A percentile compares a stretch with the other conserved stretches of the same genome.
Conservation (phyloP, 177 flowering plant species). For the Vitis hybrid region DNA sequence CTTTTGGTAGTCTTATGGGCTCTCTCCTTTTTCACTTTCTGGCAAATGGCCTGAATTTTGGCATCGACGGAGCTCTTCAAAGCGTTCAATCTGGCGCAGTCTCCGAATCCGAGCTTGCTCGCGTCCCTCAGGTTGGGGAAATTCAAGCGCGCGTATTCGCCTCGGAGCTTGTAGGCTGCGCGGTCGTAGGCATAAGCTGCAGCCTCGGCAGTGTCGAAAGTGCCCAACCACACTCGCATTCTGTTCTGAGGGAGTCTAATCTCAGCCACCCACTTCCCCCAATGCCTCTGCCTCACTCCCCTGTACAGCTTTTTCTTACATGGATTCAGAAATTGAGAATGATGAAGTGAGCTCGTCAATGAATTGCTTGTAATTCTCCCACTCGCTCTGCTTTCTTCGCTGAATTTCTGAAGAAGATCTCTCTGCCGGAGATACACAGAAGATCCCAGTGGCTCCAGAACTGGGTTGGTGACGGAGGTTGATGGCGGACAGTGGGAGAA, state of each 20-base stretch:
- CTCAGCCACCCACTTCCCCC: slow-evolving; percentile 99
- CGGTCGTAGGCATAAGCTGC: slow-evolving; percentile 95
- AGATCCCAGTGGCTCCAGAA: slow-evolving; percentile 57
- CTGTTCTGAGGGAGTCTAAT: slow-evolving; percentile 93
- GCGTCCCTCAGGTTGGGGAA: slow-evolving; percentile 72
- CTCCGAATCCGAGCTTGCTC: slow-evolving; percentile 41
- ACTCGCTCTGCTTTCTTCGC: slow-evolving; percentile 28
- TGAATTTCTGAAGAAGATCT: slow-evolving; percentile 62
- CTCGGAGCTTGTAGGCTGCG: slow-evolving; percentile 88
- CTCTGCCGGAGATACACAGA: slow-evolving; percentile 76
- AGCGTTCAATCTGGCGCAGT: slow-evolving; percentile 41
- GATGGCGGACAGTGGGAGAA: slow-evolving; percentile 50
- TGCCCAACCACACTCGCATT: slow-evolving; percentile 93
- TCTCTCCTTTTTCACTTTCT: slow-evolving; percentile 50
- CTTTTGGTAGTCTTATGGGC: slow-evolving; percentile 27
- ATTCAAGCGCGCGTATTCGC: slow-evolving; percentile 85
- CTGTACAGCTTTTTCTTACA: slow-evolving; percentile 79
- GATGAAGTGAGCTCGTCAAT: slow-evolving; percentile 1
- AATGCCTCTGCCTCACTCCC: slow-evolving; percentile 97
- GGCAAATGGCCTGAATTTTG: slow-evolving; percentile 83
- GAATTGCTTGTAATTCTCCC: not conserved
- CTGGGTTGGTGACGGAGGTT: slow-evolving; percentile 12
- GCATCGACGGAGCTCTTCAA: slow-evolving; percentile 70
- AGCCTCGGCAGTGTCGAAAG: slow-evolving; percentile 78
- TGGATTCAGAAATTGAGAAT: slow-evolving; percentile 7